Evolutionary conservation across 2,329 filamentous ascomycete species (phyloP), one percentile per base, ranked within the genome.

Genomic region (Scytalidium lignicola): DNA sequence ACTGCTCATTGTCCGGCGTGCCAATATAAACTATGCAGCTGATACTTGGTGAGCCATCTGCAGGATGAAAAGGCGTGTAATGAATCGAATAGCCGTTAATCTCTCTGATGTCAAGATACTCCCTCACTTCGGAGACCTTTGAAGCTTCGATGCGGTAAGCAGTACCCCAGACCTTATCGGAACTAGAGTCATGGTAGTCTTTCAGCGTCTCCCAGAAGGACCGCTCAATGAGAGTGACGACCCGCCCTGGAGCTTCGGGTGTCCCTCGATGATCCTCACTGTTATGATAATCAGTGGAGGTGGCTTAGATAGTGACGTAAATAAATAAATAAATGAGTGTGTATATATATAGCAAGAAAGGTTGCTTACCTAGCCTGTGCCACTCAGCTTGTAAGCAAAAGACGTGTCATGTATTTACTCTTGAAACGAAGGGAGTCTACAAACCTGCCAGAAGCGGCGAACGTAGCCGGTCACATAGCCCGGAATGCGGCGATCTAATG

Each of bases 1-100:
- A 99, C 67, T 97, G 93, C 48, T 89, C 86, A 63, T 99, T 99
- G 42, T 86, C 82, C 0, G 93, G 93, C 2, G 95, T 87, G 19
- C 93, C 93, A 62, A 99, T 97, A 67, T 99, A 99, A 1, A 95
- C 89, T 54, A 96, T 79, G 51, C 78, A 75, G 47, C 65, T 68
- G 59, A 82, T 76, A 18, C 68, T 58, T 3, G 63, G 49, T 13
- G 65, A 62, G 21, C 63, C 62, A 54, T 72, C 67, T 40, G 67
- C 64, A n/a, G 68, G 83, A 60, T 91, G 75, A 67, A 97, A 96
- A 0, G 86, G 82, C 22, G 90, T 89, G 67, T 90, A 89, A 69
- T 96, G 91, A 57, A 96, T 95, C 47, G 85, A 88, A 70, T 99
- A 99, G 21, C 93, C 93, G 70, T 97, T 96, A 64, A 97, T 96